Conservation (phyloP, 805 yeast genomes). For the Cyberlindnera veronae region DNA sequence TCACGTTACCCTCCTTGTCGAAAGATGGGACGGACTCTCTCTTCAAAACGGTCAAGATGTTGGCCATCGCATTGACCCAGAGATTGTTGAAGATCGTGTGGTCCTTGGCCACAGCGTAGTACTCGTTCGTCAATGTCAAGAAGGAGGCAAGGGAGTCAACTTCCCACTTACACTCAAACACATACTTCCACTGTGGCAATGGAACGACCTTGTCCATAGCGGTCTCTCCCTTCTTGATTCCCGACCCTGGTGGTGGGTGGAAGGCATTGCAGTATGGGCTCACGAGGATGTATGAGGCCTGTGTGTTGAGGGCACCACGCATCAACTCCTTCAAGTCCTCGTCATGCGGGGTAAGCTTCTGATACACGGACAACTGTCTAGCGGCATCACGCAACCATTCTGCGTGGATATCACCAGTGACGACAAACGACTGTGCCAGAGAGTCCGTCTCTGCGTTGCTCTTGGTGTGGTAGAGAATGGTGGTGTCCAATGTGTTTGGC, state of each 20-base stretch:
- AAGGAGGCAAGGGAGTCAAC: conserved; percentile 84
- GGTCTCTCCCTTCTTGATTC: conserved; percentile 44
- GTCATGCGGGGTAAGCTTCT: conserved; percentile 55
- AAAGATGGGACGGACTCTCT: conserved; percentile 65
- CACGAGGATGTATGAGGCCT: conserved; percentile 55
- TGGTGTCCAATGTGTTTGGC: conserved; percentile 87
- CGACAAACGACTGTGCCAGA: conserved; percentile 65
- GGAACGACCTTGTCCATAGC: conserved; percentile 67
- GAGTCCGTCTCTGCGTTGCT: conserved; percentile 6
- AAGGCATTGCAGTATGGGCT: conserved; percentile 90
- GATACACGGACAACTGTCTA: conserved; percentile 74
- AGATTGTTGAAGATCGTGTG: conserved; percentile 36
- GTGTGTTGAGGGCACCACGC: conserved; percentile 78
- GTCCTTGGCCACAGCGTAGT: conserved; percentile 53
- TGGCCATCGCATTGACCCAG: conserved; percentile 61
- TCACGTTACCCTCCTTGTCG: conserved; percentile 37
- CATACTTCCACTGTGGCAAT: conserved; percentile 61
- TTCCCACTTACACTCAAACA: conserved; percentile 89
- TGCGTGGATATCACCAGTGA: conserved; percentile 91
- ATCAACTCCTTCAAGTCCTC: conserved; percentile 46
- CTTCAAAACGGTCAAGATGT: conserved; percentile 47
- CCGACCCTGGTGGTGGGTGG: conserved; percentile 65
- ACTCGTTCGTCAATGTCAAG: conserved; percentile 69
- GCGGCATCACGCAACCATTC: conserved; percentile 92
- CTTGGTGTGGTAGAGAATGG: conserved; percentile 64